Evolutionary conservation across 1,284 basidiomycete species (phyloP).

Genomic region (Microbotryomycetes sp.): DNA sequence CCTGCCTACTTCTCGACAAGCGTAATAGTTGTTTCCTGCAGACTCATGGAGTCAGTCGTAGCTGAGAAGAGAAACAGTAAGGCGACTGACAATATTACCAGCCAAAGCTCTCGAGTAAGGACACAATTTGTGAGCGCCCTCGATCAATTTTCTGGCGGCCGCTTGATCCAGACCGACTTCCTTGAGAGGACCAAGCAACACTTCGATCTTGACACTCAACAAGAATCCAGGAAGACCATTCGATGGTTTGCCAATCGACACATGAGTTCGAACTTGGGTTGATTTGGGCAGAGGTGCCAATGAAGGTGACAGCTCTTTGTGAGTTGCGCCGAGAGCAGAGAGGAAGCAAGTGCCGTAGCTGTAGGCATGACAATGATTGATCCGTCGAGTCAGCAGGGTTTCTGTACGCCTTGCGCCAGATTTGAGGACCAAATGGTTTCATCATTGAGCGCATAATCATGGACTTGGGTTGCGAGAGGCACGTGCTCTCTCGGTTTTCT

Average conservation of each 20-base stretch:
- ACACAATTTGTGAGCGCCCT: constrained; percentile 34
- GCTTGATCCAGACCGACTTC: constrained; percentile 20
- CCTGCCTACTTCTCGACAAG: not conserved
- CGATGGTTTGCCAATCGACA: constrained; percentile 22
- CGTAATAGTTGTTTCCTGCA: not conserved
- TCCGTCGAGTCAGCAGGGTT: too few relatives aligned
- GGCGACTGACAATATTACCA: constrained; percentile 30
- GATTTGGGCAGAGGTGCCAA: constrained; percentile 26
- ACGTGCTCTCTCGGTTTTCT: too few relatives aligned
- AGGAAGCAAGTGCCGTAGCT: constrained; percentile 36
- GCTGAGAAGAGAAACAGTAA: not conserved
- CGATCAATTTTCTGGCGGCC: constrained; percentile 25
- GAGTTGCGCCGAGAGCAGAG: constrained; percentile 31
- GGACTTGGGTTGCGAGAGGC: too few relatives aligned
- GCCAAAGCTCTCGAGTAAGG: constrained; percentile 33
- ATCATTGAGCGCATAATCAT: too few relatives aligned
- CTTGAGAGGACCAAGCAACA: constrained; percentile 29
- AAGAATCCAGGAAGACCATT: constrained; percentile 13
- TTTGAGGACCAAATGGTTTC: too few relatives aligned
- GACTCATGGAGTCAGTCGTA: not conserved
- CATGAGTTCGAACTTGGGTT: constrained; percentile 18
- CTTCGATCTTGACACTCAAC: constrained; percentile 33
- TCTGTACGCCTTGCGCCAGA: too few relatives aligned
- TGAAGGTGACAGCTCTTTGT: constrained; percentile 21
- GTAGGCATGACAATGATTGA: too few relatives aligned